A percentile compares a stretch with the other conserved stretches of the same genome.
These are phyloP conservation scores for Arthroderma sp. DNA, from an alignment of 2,329 filamentous ascomycete genomes.

Conservation along the genomic window DNA sequence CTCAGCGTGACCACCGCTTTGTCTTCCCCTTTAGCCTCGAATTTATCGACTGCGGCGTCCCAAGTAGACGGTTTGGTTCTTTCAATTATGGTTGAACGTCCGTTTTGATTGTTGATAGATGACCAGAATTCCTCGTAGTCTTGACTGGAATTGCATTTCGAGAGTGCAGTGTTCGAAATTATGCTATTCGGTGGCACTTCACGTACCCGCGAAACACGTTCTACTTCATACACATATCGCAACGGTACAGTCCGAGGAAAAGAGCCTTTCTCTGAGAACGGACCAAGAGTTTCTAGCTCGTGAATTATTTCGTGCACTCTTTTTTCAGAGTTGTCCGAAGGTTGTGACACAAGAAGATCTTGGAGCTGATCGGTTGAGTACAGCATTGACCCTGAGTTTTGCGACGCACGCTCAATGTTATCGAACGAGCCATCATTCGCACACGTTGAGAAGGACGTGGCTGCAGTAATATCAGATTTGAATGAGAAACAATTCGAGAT, in stretches of 20 bases:
- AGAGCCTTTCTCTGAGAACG: conserved; percentile 21
- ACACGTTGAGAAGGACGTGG: conserved; percentile 6
- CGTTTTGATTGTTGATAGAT: conserved; percentile 17
- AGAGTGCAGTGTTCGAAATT: conserved; percentile 16
- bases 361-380: conserved; percentile 2
- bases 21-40: conserved; percentile 16
- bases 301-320: conserved; percentile 15
- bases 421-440: not conserved
- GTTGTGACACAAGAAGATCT: not conserved
- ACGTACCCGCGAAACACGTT: conserved; percentile 22
- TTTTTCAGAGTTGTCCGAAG: conserved; percentile 1
- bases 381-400: conserved; percentile 1
- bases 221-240: conserved; percentile 26
- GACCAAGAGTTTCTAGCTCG: conserved; percentile 21
- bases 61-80: conserved; percentile 20
- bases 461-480: conserved; percentile 1
- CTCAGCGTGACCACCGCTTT: conserved; percentile 26
- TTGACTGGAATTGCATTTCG: conserved; percentile 9
- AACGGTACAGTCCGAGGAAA: conserved; percentile 19
- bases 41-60: conserved; percentile 22
- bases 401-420: conserved; percentile 1
- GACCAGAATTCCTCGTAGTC: conserved; percentile 22
- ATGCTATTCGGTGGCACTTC: conserved; percentile 17
- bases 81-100: conserved; percentile 15
- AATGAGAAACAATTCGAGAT: conserved; percentile 2